phyloP scores from a whole-genome alignment of 2,329 filamentous ascomycete genomes.

The Xylaria polymorpha region DNA sequence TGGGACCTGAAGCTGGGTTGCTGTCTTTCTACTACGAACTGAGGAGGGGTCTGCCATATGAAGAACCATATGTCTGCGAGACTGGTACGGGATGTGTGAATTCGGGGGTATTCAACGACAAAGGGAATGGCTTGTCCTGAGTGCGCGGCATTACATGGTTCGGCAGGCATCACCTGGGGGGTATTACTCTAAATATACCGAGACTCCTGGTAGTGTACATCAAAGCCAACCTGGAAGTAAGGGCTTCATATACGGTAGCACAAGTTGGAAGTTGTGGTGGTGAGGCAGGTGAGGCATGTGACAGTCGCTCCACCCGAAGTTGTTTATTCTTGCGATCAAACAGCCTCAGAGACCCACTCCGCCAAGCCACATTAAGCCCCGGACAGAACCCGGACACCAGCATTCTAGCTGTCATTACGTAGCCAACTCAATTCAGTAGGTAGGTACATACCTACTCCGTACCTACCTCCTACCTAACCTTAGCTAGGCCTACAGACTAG shows the following conservation, averaged over 20 bases:
- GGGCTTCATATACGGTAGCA: background rate
- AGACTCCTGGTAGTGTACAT: background rate
- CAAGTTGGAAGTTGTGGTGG: constrained; percentile 6
- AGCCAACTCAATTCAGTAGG: constrained; percentile 7
- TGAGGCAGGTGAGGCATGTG: constrained; percentile 31
- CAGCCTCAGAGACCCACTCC: constrained; percentile 6
- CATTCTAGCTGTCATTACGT: background rate
- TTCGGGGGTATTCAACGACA: constrained; percentile 4
- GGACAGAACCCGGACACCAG: background rate
- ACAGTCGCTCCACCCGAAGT: constrained; percentile 28
- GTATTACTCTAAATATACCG: constrained; percentile 9
- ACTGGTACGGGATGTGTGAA: background rate
- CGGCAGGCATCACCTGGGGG: constrained; percentile 6
- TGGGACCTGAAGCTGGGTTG: background rate
- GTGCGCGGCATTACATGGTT: constrained; percentile 29
- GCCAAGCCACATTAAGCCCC: constrained; percentile 24
- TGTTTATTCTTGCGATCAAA: constrained; percentile 4
- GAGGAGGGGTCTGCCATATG: constrained; percentile 19
- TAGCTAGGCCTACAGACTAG: no score
- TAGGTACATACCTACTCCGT: no score
- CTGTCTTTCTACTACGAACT: constrained; percentile 2
- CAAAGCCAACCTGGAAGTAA: background rate
- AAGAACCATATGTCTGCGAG: background rate
- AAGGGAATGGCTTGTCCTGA: constrained; percentile 21
- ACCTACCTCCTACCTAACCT: no score